Conservation (phyloP, 305 asterid species). For the Fraxinus dipetala region DNA sequence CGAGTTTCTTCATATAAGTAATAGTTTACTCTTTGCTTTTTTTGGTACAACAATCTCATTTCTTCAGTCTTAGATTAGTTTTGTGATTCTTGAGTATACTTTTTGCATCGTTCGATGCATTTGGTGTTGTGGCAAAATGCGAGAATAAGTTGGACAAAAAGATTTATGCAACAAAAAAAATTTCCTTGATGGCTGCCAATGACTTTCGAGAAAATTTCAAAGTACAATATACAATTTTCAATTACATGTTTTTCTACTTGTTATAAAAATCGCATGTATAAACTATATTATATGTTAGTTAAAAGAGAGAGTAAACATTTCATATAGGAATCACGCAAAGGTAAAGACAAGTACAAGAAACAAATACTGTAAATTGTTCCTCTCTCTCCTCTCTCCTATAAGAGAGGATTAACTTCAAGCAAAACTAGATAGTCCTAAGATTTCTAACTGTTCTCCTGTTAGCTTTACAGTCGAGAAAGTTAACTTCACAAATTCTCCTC, state of each 20-base stretch:
- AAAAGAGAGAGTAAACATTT: background rate
- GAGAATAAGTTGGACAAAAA: background rate
- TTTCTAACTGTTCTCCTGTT: too few relatives aligned
- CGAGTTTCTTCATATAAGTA: background rate
- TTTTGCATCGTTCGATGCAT: background rate
- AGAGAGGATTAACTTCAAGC: too few relatives aligned
- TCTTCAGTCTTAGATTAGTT: background rate
- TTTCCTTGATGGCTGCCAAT: background rate
- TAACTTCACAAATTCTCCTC: background rate
- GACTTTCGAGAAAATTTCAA: background rate
- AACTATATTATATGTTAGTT: background rate
- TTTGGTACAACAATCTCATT: background rate
- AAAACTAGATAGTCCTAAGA: too few relatives aligned
- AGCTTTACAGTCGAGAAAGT: too few relatives aligned
- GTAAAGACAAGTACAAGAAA: too few relatives aligned
- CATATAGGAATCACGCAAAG: background rate
- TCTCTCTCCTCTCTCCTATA: too few relatives aligned
- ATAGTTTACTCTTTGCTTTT: background rate
- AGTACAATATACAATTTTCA: background rate
- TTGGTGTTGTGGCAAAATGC: background rate
- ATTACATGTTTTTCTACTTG: background rate
- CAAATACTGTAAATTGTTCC: too few relatives aligned
- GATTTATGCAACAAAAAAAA: background rate
- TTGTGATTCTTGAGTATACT: background rate
- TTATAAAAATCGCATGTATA: background rate